Evolutionary conservation across 805 yeast genomes (phyloP), one percentile per base, ranked within the genome.

Genomic region (Candida pseudoglaebosa): DNA sequence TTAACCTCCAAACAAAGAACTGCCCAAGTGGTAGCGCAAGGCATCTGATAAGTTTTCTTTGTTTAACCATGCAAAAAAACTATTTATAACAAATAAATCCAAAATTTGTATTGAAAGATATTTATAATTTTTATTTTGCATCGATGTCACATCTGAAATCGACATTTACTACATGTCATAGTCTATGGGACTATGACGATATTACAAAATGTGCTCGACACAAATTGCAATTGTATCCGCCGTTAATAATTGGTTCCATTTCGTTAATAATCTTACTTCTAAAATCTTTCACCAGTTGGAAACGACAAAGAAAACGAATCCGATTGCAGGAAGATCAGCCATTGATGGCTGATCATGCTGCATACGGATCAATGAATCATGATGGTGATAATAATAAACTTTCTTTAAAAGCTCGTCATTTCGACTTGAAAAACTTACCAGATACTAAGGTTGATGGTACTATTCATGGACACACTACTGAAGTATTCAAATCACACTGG

Each of bases 101-200:
- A n/a, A n/a, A n/a, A n/a, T n/a, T n/a, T n/a, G n/a, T n/a, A n/a
- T n/a, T n/a, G n/a, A n/a, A n/a, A n/a, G n/a, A n/a, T n/a, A n/a
- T n/a, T n/a, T n/a, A n/a, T n/a, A n/a, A n/a, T n/a, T n/a, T n/a
- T n/a, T n/a, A n/a, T n/a, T n/a, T n/a, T n/a, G n/a, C n/a, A n/a
- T n/a, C n/a, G 31, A 10, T 28, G 15, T 8, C n/a, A n/a, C 33
- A 15, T 30, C 16, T 7, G 16, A 30, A 10, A 15, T 15, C 32
- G 8, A 12, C 26, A 22, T 22, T 22, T 35, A 42, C 59, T 51
- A 42, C 44, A 12, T 32, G 35, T 19, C 14, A 20, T 17, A 19
- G 35, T 30, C 40, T 56, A 45, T 82, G 88, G 87, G 60, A 65
- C 44, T 77, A 71, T 42, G 88, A 82, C 50, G 88, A 82, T 54